Evolutionary conservation across 768 basidiomycete genomes (phyloP), one percentile per base, ranked within the genome.

Genomic region (Kwoniella newhampshirensis): DNA sequence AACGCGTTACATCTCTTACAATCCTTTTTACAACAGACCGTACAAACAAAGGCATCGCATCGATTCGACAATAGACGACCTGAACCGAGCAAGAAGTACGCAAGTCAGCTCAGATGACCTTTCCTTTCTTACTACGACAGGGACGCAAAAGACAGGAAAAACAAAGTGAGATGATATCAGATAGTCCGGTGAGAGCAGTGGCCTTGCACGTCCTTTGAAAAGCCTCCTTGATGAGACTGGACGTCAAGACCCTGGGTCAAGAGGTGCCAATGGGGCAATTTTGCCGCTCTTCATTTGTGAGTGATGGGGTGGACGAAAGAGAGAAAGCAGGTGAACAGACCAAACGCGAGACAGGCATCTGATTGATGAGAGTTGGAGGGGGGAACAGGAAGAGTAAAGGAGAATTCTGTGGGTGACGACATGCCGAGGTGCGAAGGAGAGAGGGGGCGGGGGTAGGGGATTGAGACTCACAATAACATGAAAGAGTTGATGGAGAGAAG

Each of bases 191-290:
- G 59, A 61, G 59, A 61, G 59, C 59, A 61, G 49, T 43, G 59
- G 54, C 59, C 59, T 35, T 18, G 32, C 47, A 36, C 47, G 49
- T 20, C 25, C 43, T 28, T 43, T 25, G 36, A n/a, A 57, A 40
- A 35, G 48, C 42, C 28, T 42, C 47, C 37, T 49, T 26, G 21
- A 41, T 28, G 39, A 50, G 39, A 50, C 41, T 28, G 56, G 43
- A 26, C 54, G 41, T 51, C 51, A 48, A 51, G 54, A 63, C 66
- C 69, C 69, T 71, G 69, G 69, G 69, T 71, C 69, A 71, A 71
- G 69, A 71, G 69, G 69, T 71, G 69, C 69, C 69, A 71, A 68
- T 68, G 66, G 69, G 66, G 69, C 62, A 70, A 42, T 57, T 56
- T 46, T 65, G 62, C 69, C 66, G 64, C 69, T 71, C 69, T 71